Evolutionary conservation across 345 rosid species (phyloP), one percentile per base, ranked within the genome.

Genomic region (Euphorbia pulcherrima): DNA sequence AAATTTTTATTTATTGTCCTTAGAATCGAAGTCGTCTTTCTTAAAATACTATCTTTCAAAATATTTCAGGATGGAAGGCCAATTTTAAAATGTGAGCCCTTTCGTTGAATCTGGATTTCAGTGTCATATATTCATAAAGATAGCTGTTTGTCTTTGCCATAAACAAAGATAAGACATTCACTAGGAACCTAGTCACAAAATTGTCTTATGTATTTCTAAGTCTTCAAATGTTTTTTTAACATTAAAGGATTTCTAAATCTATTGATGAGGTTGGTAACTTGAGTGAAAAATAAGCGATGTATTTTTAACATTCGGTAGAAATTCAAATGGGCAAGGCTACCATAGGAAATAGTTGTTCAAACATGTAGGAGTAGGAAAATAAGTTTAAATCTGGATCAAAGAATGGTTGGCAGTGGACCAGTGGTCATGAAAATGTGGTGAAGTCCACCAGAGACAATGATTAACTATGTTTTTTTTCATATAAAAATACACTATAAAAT

Each of bases 221-320:
- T 9, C 16, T 35, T 60, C 39, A 48, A 13, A 5, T 58, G 18
- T 60, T 37, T 21, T 20, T 20, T 37, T 60, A 60, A 37, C 48
- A 20, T 60, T 12, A 21, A 37, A 37, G 64, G 48, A 20, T 37
- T 17, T 60, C 23, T 60, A 3, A 57, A 6, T 27, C 61, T 57
- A 28, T 29, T 57, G 37, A 59, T 59, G n/a, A n/a, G n/a, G n/a
- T n/a, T n/a, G 12, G n/a, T 33, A 60, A 60, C 29, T 39, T 60
- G 48, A 37, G 29, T 20, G 30, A 23, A 21, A 37, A 60, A 60
- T n/a, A 30, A 30, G 11, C 8, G 17, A 18, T n/a, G n/a, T n/a
- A n/a, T n/a, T n/a, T n/a, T n/a, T n/a, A n/a, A n/a, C n/a, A n/a
- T n/a, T n/a, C 23, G 20, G 21, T n/a, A 14, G 14, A 30, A 58